Percentiles rank a stretch among this genome's conserved stretches.
phyloP scores from a whole-genome alignment of 768 basidiomycete species.

The Pleurotus eryngii region DNA sequence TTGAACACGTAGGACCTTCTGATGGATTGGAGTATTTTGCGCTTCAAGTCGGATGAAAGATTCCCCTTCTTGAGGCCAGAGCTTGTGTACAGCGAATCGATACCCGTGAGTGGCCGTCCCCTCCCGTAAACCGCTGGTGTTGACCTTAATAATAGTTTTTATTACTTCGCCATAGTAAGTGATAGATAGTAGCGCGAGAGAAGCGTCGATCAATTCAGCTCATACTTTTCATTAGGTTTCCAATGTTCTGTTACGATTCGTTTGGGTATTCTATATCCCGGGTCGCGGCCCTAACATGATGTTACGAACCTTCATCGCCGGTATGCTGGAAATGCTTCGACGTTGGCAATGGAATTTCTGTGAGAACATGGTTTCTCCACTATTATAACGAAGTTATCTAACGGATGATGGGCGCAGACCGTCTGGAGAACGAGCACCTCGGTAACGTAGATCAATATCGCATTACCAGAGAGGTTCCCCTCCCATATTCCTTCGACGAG shows the following conservation, averaged over 20 bases:
- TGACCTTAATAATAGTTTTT: constrained; percentile 43
- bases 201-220: background rate
- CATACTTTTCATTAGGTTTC: constrained; percentile 42
- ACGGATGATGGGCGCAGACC: constrained; percentile 65
- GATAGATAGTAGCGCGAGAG: background rate
- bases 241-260: constrained; percentile 75
- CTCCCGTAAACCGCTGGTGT: background rate
- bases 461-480: constrained; percentile 77
- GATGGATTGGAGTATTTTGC: constrained; percentile 89
- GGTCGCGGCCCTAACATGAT: constrained; percentile 40
- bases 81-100: constrained; percentile 63
- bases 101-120: constrained; percentile 42
- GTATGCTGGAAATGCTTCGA: constrained; percentile 70
- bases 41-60: constrained; percentile 40
- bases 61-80: constrained; percentile 70
- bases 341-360: constrained; percentile 93
- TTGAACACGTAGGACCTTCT: constrained; percentile 58
- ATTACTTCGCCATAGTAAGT: constrained; percentile 77
- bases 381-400: constrained; percentile 18
- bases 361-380: constrained; percentile 31
- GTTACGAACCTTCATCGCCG: constrained; percentile 65
- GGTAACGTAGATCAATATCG: constrained; percentile 94
- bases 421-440: constrained; percentile 87
- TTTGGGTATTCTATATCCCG: constrained; percentile 81
- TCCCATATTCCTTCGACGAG: constrained; percentile 71